Evolutionary conservation across 164 flowering plant species (phyloP), one percentile per base, ranked within the genome.

Genomic region (Umbellularia californica): DNA sequence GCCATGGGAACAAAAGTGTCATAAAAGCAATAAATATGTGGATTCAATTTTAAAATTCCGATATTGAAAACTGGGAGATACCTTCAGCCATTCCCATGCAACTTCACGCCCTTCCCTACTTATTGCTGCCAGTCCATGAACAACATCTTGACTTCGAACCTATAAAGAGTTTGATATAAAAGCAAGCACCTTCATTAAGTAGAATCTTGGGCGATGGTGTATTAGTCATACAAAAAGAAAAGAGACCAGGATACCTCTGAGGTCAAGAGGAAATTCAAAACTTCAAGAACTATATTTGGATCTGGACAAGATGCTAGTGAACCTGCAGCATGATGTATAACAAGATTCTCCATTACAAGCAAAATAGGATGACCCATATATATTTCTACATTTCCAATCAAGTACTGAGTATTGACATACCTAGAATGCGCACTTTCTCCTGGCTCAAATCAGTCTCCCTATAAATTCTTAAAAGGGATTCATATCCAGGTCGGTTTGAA

Each of bases 11-110:
- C 11, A 41, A 41, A 41, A 41, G 11, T 7, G 9, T 9, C 47
- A 41, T 41, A 41, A 9, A 41, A 41, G 10, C 47, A 41, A 41
- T 5, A 11, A 41, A 5, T 7, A 41, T 41, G 47, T 41, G 7
- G 5, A 5, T 41, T 41, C 11, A 41, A 9, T 41, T 11, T 41
- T 41, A 41, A 41, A 7, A 11, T 41, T 41, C 47, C 2, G 0
- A 41, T 41, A 41, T 41, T 41, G 47, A 58, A 13, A 23, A 41
- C 3, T 11, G 22, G 2, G 62, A 63, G n/a, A 73, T 82, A 93
- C 99, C 94, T 93, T 82, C 78, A 94, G 83, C 99, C 99, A 96
- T 65, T 72, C 77, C 99, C 99, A 96, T 50, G 99, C 95, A 66
- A 77, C 83, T 82, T 94, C 98, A 47, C 94, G 92, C 55, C 95